Conservation (phyloP, 1,284 basidiomycete genomes). For the Melampsora americana region DNA sequence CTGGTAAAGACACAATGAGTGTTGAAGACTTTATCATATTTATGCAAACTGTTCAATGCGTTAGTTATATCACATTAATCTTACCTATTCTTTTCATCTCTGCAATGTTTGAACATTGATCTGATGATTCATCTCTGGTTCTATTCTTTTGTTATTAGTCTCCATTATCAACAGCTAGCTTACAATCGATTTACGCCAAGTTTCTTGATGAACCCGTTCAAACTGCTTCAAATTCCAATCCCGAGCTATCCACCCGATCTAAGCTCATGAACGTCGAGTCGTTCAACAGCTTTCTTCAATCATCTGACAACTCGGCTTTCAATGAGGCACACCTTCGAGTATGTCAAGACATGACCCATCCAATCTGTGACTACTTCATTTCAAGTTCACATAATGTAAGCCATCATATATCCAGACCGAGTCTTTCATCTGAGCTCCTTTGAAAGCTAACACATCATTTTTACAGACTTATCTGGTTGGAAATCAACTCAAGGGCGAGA, state of each 20-base stretch:
- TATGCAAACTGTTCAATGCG: conserved; percentile 41
- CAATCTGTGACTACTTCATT: conserved; percentile 83
- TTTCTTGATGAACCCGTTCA: conserved; percentile 51
- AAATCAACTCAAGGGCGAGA: conserved; percentile 85
- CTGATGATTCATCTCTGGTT: conserved; percentile 11
- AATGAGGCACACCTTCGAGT: conserved; percentile 58
- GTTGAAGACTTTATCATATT: conserved; percentile 41
- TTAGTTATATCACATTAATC: conserved; percentile 2
- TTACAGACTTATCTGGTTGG: conserved; percentile 81
- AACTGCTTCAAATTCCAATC: conserved; percentile 45
- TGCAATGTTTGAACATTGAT: background rate
- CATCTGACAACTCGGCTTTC: conserved; percentile 65
- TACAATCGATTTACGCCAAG: conserved; percentile 44
- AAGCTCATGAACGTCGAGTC: conserved; percentile 60
- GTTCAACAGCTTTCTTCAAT: conserved; percentile 73
- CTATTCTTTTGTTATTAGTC: conserved; percentile 35
- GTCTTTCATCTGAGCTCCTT: no score
- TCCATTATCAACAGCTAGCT: conserved; percentile 39
- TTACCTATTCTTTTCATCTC: background rate
- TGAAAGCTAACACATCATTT: background rate
- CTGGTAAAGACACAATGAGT: conserved; percentile 1
- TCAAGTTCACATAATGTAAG: conserved; percentile 84
- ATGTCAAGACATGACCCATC: conserved; percentile 69
- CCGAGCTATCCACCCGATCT: conserved; percentile 3
- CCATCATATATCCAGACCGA: background rate